Percentiles rank a stretch among this genome's conserved stretches.
phyloP scores from a whole-genome alignment of 768 basidiomycete species.

The Pulveroboletus sp. region DNA sequence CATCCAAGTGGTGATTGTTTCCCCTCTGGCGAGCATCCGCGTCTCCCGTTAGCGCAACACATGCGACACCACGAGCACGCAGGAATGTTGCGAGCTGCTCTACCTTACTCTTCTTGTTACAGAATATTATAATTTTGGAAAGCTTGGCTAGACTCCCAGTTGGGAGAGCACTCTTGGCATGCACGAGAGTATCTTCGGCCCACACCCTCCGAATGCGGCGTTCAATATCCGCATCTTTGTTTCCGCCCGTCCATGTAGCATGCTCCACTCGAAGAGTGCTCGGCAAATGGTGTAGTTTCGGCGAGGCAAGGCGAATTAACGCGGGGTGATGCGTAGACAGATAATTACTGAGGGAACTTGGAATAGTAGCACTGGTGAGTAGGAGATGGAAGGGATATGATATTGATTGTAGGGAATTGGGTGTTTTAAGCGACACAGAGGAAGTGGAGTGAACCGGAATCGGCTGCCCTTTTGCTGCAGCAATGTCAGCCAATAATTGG shows the following conservation, averaged over 20 bases:
- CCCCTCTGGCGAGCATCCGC: conserved; percentile 57
- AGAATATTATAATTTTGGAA: conserved; percentile 77
- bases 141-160: conserved; percentile 29
- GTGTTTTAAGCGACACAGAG: conserved; percentile 14
- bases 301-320: conserved; percentile 73
- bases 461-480: conserved; percentile 47
- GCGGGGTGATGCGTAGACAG: conserved; percentile 57
- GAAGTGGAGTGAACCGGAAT: conserved; percentile 14
- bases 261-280: conserved; percentile 65
- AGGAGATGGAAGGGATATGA: conserved; percentile 77
- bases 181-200: conserved; percentile 52
- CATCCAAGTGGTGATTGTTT: conserved; percentile 70
- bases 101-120: conserved; percentile 71
- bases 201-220: conserved; percentile 69
- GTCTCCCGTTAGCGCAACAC: conserved; percentile 60
- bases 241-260: conserved; percentile 72
- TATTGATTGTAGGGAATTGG: conserved; percentile 12
- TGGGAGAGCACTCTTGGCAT: conserved; percentile 23
- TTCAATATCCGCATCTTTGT: conserved; percentile 76
- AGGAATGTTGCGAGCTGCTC: conserved; percentile 57
- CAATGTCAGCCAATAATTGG: conserved; percentile 64
- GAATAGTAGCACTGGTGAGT: conserved; percentile 84
- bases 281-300: conserved; percentile 75
- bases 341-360: conserved; percentile 64
- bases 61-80: conserved; percentile 54